These are phyloP conservation scores for Ceratocystis cacaofunesta DNA, from an alignment of 2,329 filamentous ascomycete genomes.

Conservation along the genomic window DNA sequence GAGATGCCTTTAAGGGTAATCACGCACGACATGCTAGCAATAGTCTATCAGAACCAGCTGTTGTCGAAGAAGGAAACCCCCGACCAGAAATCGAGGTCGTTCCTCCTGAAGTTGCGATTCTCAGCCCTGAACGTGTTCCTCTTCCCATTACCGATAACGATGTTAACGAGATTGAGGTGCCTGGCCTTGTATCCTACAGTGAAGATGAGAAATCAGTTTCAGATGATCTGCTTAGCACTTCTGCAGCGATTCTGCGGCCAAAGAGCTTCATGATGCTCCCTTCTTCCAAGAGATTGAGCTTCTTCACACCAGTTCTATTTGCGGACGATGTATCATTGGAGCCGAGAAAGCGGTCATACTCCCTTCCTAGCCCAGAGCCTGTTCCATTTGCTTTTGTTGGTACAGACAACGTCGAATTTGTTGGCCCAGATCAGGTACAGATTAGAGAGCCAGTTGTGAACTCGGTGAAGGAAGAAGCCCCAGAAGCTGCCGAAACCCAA, in stretches of 20 bases:
- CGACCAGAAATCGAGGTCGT: conserved; percentile 22
- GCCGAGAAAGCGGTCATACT: conserved; percentile 33
- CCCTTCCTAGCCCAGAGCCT: conserved; percentile 30
- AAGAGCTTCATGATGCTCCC: conserved; percentile 32
- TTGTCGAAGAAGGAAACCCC: conserved; percentile 18
- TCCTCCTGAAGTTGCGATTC: conserved; percentile 27
- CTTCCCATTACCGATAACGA: conserved; percentile 54
- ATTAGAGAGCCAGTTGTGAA: not conserved
- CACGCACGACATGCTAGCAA: not conserved
- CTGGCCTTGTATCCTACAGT: conserved; percentile 47
- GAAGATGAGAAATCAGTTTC: conserved; percentile 43
- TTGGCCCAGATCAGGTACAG: conserved; percentile 5
- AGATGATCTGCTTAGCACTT: conserved; percentile 24
- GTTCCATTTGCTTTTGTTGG: conserved; percentile 20
- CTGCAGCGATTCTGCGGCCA: conserved; percentile 26
- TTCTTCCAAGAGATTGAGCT: conserved; percentile 16
- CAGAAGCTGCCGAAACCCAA: not conserved
- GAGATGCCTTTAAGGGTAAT: conserved; percentile 28
- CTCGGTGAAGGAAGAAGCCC: not conserved
- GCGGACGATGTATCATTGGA: conserved; percentile 19
- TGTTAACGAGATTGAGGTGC: conserved; percentile 66
- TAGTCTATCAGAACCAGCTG: not conserved
- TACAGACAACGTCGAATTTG: conserved; percentile 12
- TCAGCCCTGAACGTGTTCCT: conserved; percentile 36
- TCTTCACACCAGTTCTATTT: conserved; percentile 15